These are phyloP conservation scores for Chaetomium globosum DNA, from an alignment of 2,329 filamentous ascomycete species.

Conservation along the genomic window DNA sequence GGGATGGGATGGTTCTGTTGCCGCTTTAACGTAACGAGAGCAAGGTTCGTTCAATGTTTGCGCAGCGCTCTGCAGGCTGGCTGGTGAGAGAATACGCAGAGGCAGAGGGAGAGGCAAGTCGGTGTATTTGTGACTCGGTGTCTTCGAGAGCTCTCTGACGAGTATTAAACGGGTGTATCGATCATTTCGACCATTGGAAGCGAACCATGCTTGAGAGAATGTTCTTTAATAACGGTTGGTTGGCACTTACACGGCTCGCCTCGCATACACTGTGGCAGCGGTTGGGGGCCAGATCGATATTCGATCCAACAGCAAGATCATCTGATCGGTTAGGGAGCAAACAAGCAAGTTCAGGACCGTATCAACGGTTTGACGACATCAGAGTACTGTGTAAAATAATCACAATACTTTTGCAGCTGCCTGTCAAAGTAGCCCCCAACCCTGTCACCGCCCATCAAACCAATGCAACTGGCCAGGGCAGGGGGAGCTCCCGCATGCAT, in stretches of 20 bases:
- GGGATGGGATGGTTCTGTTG: neutral
- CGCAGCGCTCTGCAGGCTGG: neutral
- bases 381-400: too few relatives aligned
- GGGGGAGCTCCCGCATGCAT: neutral
- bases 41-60: neutral
- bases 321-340: slow-evolving; percentile 6
- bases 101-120: neutral
- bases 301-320: slow-evolving; percentile 14
- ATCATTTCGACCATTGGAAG: neutral
- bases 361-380: neutral
- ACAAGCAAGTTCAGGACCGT: neutral
- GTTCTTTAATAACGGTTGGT: neutral
- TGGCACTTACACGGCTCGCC: neutral
- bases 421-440: neutral
- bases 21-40: neutral
- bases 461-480: neutral
- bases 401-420: neutral
- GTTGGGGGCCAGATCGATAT: slow-evolving; percentile 14
- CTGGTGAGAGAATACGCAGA: too few relatives aligned
- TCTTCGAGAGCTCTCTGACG: neutral
- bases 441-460: slow-evolving; percentile 1
- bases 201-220: neutral
- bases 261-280: slow-evolving; percentile 8
- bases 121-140: neutral
- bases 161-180: neutral